Evolutionary conservation across 352 stramenopile species (phyloP), one percentile per base, ranked within the genome.

Genomic region (Phytopythium kandeliae): DNA sequence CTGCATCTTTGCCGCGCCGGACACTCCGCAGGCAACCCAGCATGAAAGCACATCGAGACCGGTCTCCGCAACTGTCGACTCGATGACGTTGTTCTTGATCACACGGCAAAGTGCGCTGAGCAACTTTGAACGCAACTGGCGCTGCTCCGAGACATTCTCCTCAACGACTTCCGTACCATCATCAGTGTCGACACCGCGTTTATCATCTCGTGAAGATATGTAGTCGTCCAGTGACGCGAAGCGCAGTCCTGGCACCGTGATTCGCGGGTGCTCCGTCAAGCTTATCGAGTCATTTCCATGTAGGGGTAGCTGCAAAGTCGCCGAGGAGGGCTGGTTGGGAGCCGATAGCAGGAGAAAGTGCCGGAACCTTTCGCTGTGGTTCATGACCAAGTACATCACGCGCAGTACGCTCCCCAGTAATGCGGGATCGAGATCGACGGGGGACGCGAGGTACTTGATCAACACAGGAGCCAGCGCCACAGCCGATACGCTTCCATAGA

Each of bases 191-290:
- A 30, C 0, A 16, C 6, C 31, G 2, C 17, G 25, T 46, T 60
- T 42, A 16, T 73, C 64, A 19, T 46, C 53, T 40, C 64, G 53
- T 30, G 48, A 30, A 0, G 65, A 71, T 13, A 84, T 54, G 17
- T 77, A 80, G 31, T 84, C 72, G 21, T 80, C 65, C 35, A 84
- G 54, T 8, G 69, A 78, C 0, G 58, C 62, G 24, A 77, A 77
- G 34, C 60, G 60, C 37, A 84, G 60, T 6, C 69, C 69, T 17
- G 67, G 46, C 4, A 76, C 58, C 16, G 58, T 26, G 26, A 80
- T 72, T 30, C 69, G 67, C 16, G 69, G 52, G 38, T 80, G 69
- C 9, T 65, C 50, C 51, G 68, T 67, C 17, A 57, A 44, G 35
- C 53, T 62, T 2, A 44, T 24, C 10, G 25, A 31, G 12, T 55